Evolutionary conservation across 2,329 filamentous ascomycete genomes (phyloP).

Genomic region (Botryotinia calthae): DNA sequence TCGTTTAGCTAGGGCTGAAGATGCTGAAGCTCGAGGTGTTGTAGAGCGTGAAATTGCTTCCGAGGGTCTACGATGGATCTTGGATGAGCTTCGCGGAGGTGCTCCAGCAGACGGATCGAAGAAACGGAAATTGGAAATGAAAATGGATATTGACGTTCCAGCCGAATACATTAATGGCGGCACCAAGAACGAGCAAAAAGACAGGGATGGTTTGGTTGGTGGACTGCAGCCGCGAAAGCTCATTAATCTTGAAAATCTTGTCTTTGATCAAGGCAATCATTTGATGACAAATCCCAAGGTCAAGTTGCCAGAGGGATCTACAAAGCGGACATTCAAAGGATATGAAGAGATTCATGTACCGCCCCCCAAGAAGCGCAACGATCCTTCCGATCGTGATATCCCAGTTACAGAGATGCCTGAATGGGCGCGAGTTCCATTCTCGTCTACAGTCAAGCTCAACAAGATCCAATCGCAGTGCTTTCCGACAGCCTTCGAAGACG

Average conservation of each 20-base stretch:
- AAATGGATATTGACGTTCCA: conserved; percentile 87
- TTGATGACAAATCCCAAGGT: conserved; percentile 99
- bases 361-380: conserved; percentile 80
- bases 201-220: conserved; percentile 70
- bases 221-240: conserved; percentile 82
- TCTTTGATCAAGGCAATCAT: conserved; percentile 98
- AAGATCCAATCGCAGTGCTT: conserved; percentile 94
- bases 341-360: conserved; percentile 99
- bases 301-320: conserved; percentile 87
- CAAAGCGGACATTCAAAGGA: conserved; percentile 92
- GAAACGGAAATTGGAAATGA: conserved; percentile 76
- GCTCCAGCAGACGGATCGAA: conserved; percentile 53
- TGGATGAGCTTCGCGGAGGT: conserved; percentile 84
- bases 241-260: conserved; percentile 91
- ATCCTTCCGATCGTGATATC: conserved; percentile 76
- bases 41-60: conserved; percentile 90
- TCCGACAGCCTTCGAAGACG: conserved; percentile 84
- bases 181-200: conserved; percentile 50
- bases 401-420: conserved; percentile 86
- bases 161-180: conserved; percentile 54
- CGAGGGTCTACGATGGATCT: conserved; percentile 78
- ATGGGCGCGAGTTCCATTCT: conserved; percentile 86
- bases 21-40: conserved; percentile 69
- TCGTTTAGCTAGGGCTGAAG: conserved; percentile 76
- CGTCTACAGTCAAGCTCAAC: conserved; percentile 82